Base-by-base conservation (phyloP, 2,329 filamentous ascomycete species). In the Stagonosporopsis chrysanthemi region DNA sequence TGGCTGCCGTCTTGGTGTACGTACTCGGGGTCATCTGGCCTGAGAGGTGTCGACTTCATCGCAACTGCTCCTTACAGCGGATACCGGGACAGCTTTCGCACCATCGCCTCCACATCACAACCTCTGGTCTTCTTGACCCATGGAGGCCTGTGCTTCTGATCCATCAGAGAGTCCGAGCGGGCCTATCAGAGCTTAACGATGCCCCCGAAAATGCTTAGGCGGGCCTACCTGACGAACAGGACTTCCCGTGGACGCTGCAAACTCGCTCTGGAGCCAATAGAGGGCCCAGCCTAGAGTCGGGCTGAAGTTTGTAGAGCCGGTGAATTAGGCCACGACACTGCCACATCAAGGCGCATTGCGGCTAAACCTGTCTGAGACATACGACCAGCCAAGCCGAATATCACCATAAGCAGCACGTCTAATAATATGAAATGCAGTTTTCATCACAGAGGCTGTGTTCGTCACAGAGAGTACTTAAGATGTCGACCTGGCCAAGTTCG, bases 331-430 rank as follows among this genome's bases (percentile, higher is more conserved):
- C 23, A 45, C 47, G 33, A 28, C 56, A 58, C 50, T 46, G 55
- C 55, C 55, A 53, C 55, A 45, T 6, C 33, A 49, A 46, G 22
- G 35, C 23, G 41, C 33, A 49, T 46, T 38, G 28, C 31, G 26
- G 22, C 45, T 54, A 42, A 42, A n/a, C 50, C 50, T 42, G 19
- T 23, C 17, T n/a, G n/a, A 35, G 55, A 40, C 9, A 53, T 12
- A 31, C 3, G 2, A 28, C 19, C 40, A 50, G 50, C 56, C 56
- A 53, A 58, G 49, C 31, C 35, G 9, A 14, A 23, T 24, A 11
- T 17, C 43, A 49, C 31, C 38, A 44, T 57, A 41, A 48, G 54
- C 55, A 58, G 33, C 44, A 33, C 40, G 35, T 19, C 42, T 53
- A 43, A 29, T 23, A 28, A 23, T 35, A 46, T 24, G 14, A 36